These are phyloP conservation scores for Colletotrichum chlorophyti DNA, from an alignment of 2,329 filamentous ascomycete genomes.

Conservation along the genomic window DNA sequence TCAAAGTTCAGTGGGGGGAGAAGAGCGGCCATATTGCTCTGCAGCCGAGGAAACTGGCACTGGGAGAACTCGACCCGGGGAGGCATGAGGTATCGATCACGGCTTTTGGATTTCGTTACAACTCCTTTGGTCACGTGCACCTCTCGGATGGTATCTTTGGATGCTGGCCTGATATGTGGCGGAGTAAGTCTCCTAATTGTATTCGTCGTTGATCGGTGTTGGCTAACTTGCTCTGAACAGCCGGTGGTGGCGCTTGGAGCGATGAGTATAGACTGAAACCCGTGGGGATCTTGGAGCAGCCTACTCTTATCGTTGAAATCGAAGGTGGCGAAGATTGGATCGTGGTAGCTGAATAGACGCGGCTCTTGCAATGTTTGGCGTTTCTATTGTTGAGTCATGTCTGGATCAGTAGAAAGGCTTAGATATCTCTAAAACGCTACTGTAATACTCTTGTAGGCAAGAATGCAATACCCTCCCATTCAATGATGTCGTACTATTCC, in stretches of 20 bases:
- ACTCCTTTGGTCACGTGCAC: conserved; percentile 19
- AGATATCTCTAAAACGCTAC: no score
- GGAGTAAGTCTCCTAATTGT: background rate
- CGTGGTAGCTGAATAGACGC: background rate
- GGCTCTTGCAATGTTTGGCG: no score
- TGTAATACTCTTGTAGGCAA: no score
- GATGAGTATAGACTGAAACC: conserved; percentile 13
- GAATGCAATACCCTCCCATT: no score
- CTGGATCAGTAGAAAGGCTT: no score
- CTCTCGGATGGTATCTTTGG: background rate
- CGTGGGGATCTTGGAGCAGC: conserved; percentile 11
- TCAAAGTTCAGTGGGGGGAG: conserved; percentile 10
- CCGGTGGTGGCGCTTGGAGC: background rate
- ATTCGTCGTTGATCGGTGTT: background rate
- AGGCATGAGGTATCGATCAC: conserved; percentile 12
- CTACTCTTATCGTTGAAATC: background rate
- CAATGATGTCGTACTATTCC: no score
- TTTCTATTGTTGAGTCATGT: no score
- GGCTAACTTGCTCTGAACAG: background rate
- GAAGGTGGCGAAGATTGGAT: conserved; percentile 9
- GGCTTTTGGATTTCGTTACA: conserved; percentile 16
- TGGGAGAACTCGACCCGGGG: background rate
- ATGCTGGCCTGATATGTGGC: conserved; percentile 6
- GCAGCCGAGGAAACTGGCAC: background rate
- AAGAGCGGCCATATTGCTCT: conserved; percentile 10